These are phyloP conservation scores for Fonsecaea erecta DNA, from an alignment of 2,329 filamentous ascomycete genomes.

Conservation along the genomic window DNA sequence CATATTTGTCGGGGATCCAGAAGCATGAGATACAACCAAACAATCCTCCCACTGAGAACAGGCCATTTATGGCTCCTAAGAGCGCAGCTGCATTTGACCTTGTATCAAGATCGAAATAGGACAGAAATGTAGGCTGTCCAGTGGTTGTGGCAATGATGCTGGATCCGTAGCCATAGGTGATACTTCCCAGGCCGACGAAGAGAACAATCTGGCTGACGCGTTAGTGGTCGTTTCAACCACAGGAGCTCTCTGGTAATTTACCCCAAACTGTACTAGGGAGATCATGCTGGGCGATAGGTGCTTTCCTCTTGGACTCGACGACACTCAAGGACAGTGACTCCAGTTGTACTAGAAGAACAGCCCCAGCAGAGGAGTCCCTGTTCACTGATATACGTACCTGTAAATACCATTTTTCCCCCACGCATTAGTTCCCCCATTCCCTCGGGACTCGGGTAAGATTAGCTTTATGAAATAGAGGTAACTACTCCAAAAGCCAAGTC, in stretches of 20 bases:
- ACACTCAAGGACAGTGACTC: neutral
- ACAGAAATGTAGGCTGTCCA: constrained; percentile 44
- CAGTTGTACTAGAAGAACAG: neutral
- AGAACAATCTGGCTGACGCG: neutral
- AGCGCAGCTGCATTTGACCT: constrained; percentile 42
- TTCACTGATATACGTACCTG: neutral
- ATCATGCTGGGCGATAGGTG: neutral
- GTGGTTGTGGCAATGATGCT: constrained; percentile 50
- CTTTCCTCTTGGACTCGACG: neutral
- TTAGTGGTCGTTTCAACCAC: neutral
- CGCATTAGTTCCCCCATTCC: neutral
- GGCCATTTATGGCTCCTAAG: constrained; percentile 39
- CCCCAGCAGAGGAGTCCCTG: neutral
- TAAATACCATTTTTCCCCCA: neutral
- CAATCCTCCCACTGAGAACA: constrained; percentile 15
- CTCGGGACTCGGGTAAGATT: neutral
- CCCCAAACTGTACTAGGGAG: neutral
- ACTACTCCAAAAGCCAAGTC: neutral
- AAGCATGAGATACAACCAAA: constrained; percentile 46
- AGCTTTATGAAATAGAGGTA: neutral
- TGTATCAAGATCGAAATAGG: constrained; percentile 50
- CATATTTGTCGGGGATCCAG: constrained; percentile 7
- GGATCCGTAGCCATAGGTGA: constrained; percentile 39
- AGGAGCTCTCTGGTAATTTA: neutral
- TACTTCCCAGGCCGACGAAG: constrained; percentile 5